A percentile compares a stretch with the other conserved stretches of the same genome.
These are phyloP conservation scores for Mycena sp. DNA, from an alignment of 1,284 basidiomycete species.

Conservation along the genomic window DNA sequence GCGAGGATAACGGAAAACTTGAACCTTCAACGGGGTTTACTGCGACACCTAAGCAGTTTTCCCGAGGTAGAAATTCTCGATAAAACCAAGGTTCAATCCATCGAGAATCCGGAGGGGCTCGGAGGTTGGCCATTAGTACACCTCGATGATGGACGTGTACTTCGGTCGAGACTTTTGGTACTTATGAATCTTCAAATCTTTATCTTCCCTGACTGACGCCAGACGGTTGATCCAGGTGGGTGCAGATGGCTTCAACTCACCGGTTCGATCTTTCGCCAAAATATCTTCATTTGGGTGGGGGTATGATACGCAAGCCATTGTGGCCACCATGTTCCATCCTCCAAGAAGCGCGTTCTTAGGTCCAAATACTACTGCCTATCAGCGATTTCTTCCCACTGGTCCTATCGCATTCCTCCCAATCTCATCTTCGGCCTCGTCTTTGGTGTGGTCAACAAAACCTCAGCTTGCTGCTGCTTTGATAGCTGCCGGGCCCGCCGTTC, in stretches of 20 bases:
- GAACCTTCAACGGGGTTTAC: constrained; percentile 87
- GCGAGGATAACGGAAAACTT: constrained; percentile 89
- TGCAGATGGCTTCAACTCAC: constrained; percentile 96
- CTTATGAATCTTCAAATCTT: constrained; percentile 34
- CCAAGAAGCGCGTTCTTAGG: constrained; percentile 65
- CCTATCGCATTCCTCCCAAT: constrained; percentile 95
- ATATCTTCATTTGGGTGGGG: constrained; percentile 94
- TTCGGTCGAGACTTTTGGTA: constrained; percentile 81
- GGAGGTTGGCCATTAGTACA: constrained; percentile 81
- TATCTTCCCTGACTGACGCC: constrained; percentile 11
- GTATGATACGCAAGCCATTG: constrained; percentile 91
- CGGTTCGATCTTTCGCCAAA: constrained; percentile 87
- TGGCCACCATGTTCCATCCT: constrained; percentile 85
- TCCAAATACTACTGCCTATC: constrained; percentile 88
- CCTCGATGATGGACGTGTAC: constrained; percentile 66
- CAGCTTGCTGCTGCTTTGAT: constrained; percentile 80
- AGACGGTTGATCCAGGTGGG: constrained; percentile 70
- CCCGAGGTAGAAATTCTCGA: constrained; percentile 67
- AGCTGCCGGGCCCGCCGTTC: constrained; percentile 69
- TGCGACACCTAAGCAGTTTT: constrained; percentile 61
- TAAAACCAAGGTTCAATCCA: constrained; percentile 73
- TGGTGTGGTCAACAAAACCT: constrained; percentile 96
- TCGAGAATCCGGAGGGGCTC: constrained; percentile 54
- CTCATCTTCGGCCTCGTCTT: constrained; percentile 81
- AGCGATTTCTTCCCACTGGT: constrained; percentile 95